A percentile compares a stretch with the other conserved stretches of the same genome.
Conservation (phyloP, 768 basidiomycete species). For the Hydnomerulius pinastri region DNA sequence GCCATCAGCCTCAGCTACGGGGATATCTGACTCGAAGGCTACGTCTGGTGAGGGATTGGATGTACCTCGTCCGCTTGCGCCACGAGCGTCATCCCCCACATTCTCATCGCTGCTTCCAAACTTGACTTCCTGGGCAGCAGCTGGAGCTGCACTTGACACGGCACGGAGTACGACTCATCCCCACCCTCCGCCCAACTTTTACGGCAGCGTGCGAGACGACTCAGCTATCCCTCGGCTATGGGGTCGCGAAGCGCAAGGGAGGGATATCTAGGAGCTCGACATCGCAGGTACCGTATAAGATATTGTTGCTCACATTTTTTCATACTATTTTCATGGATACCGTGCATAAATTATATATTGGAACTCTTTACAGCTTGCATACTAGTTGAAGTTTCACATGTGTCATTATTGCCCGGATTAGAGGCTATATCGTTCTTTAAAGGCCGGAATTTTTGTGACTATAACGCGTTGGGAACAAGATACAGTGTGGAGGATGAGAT, state of each 20-base stretch:
- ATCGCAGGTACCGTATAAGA: too few species aligned
- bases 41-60: constrained; percentile 5
- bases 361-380: too few species aligned
- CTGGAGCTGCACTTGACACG: constrained; percentile 24
- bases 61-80: constrained; percentile 19
- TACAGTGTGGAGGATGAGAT: too few species aligned
- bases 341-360: too few species aligned
- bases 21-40: constrained; percentile 1
- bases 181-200: not conserved
- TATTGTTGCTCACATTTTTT: too few species aligned
- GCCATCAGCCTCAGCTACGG: constrained; percentile 7
- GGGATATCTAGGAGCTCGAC: constrained; percentile 29
- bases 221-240: constrained; percentile 24
- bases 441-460: too few species aligned
- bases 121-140: constrained; percentile 37
- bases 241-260: constrained; percentile 26
- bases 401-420: too few species aligned
- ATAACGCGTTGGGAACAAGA: too few species aligned
- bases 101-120: constrained; percentile 32
- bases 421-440: too few species aligned
- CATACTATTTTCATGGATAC: too few species aligned
- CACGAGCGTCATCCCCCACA: constrained; percentile 22
- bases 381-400: too few species aligned
- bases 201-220: constrained; percentile 17
- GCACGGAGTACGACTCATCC: constrained; percentile 8